Percentiles rank a stretch among this genome's conserved stretches.
Conservation (phyloP, 805 yeast species). For the Candida coquimbonensis region DNA sequence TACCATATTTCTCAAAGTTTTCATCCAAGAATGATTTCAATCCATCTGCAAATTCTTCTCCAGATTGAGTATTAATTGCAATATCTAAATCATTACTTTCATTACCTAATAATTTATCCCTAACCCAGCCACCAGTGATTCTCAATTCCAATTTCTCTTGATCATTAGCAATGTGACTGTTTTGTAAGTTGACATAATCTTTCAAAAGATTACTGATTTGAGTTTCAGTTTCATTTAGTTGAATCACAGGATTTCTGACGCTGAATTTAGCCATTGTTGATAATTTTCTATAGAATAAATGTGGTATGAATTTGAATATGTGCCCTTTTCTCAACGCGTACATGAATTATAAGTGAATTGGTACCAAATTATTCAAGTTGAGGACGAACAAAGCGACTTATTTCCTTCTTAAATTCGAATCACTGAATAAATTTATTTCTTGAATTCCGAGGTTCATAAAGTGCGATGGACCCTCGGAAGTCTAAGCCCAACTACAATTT, state of each 20-base stretch:
- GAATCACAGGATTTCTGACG: slow-evolving; percentile 18
- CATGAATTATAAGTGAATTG: neutral
- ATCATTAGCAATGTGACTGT: neutral
- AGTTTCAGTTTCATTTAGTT: slow-evolving; percentile 34
- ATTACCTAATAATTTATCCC: slow-evolving; percentile 82
- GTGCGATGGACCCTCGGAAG: neutral
- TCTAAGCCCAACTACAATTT: neutral
- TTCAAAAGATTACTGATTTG: slow-evolving; percentile 34
- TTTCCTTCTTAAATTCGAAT: too few species aligned
- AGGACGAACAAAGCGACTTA: too few species aligned
- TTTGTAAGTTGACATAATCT: slow-evolving; percentile 27
- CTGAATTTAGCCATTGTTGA: slow-evolving; percentile 1
- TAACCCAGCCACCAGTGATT: slow-evolving; percentile 98
- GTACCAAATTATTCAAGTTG: neutral
- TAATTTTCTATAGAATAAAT: neutral
- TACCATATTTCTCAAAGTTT: slow-evolving; percentile 26
- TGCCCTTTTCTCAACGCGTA: neutral
- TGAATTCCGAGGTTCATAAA: neutral
- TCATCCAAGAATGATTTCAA: slow-evolving; percentile 43
- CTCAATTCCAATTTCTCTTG: slow-evolving; percentile 45
- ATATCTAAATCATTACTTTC: slow-evolving; percentile 86
- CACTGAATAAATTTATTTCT: too few species aligned
- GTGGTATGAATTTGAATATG: too few species aligned
- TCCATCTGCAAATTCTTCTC: slow-evolving; percentile 74
- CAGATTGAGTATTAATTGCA: slow-evolving; percentile 79